Evolutionary conservation across 305 asterid species (phyloP), one percentile per base, ranked within the genome.

Genomic region (Fraxinus floribunda): DNA sequence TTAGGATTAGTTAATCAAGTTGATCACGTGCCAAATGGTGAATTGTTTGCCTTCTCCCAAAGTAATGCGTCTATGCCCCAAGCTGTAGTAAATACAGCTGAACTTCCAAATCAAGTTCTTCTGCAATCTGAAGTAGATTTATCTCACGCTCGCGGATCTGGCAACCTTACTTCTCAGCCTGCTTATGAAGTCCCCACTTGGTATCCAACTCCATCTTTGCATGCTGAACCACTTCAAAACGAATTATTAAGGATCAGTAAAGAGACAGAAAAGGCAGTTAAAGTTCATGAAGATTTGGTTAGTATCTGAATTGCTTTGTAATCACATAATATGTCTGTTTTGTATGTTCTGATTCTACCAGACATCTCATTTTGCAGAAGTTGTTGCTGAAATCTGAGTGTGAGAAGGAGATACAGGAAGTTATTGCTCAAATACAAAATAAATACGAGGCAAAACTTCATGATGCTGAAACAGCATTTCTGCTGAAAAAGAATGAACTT

Each of bases 391-490:
- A 85, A 83, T 87, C 91, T 76, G 94, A 90, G 22, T 86, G 88
- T 77, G 92, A 84, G 79, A 93, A 88, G 88, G 95, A 92, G 89
- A 83, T 93, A 46, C 91, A 87, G 84, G 94, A 92, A 82, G 68
- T 86, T 26, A 68, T 85, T 81, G 86, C 90, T 81, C 86, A 90
- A 88, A 79, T 93, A 78, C 90, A 81, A 57, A 78, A 39, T 7
- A 89, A 90, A 78, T 93, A 91, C 30, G 84, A 86, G 71, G 85
- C 84, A 86, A 94, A 90, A 84, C 76, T 78, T 79, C 87, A 85
- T 83, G 91, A 90, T 57, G 84, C 91, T 70, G 90, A 88, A 81
- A 79, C 89, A 66, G 88, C 80, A 70, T 86, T 81, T 84, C 66
- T 24, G 39, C 70, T 22, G 76, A 90, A 88, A 78, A 86, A 80